phyloP scores from a whole-genome alignment of 2,329 filamentous ascomycete genomes.

The Ambrosiella cleistominuta region DNA sequence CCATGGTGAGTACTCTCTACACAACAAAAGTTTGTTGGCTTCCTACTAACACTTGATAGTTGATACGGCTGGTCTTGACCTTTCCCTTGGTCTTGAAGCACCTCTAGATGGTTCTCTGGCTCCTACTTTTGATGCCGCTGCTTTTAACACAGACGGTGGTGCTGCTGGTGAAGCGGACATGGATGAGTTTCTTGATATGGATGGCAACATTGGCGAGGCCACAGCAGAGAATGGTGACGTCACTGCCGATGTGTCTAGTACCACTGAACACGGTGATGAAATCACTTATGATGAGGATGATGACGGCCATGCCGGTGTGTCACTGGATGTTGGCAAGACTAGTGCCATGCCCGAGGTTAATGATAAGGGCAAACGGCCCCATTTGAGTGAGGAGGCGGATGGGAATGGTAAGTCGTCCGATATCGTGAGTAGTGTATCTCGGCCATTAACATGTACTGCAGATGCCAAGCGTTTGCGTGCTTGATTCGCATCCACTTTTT shows the following conservation, averaged over 20 bases:
- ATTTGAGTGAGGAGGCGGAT: constrained; percentile 1
- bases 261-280: constrained; percentile 13
- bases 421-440: background rate
- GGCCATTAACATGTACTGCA: background rate
- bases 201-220: background rate
- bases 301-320: constrained; percentile 8
- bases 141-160: constrained; percentile 5
- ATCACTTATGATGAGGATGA: constrained; percentile 13
- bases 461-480: constrained; percentile 10
- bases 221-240: background rate
- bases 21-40: background rate
- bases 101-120: constrained; percentile 3
- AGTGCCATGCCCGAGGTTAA: constrained; percentile 11
- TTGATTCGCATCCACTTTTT: background rate
- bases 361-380: constrained; percentile 10
- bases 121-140: constrained; percentile 6
- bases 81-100: background rate
- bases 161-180: constrained; percentile 6
- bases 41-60: constrained; percentile 6
- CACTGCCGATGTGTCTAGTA: constrained; percentile 5
- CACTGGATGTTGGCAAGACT: constrained; percentile 9
- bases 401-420: constrained; percentile 10
- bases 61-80: constrained; percentile 6
- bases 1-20: background rate
- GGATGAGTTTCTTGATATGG: constrained; percentile 6